Conservation (phyloP, 768 basidiomycete genomes). For the Pulveroboletus ravenelii region DNA sequence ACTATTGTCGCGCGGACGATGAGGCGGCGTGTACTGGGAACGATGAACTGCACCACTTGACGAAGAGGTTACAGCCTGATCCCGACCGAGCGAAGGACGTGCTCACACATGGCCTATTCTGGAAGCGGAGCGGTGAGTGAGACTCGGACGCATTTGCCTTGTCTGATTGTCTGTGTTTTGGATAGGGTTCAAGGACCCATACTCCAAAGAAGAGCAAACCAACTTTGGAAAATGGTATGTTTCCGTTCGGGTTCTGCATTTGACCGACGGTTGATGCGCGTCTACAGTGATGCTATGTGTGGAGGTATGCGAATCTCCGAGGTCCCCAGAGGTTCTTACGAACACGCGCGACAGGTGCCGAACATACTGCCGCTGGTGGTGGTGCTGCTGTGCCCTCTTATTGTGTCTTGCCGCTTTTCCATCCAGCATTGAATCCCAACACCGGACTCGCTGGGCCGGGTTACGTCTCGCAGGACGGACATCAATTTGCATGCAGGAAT, state of each 20-base stretch:
- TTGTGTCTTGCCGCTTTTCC: constrained; percentile 53
- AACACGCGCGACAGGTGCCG: constrained; percentile 36
- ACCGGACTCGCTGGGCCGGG: constrained; percentile 32
- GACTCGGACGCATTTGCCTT: neutral
- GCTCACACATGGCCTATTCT: constrained; percentile 50
- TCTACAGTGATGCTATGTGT: constrained; percentile 47
- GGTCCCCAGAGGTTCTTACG: neutral
- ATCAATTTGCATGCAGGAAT: constrained; percentile 50
- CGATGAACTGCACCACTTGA: constrained; percentile 44
- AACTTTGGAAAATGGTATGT: constrained; percentile 52
- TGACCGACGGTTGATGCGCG: neutral
- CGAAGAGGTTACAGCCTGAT: constrained; percentile 39
- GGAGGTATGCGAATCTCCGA: constrained; percentile 30
- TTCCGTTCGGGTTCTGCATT: neutral
- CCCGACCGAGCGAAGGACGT: constrained; percentile 48
- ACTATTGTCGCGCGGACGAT: constrained; percentile 45
- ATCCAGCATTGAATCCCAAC: constrained; percentile 32
- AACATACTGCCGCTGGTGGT: constrained; percentile 40
- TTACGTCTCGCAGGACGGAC: constrained; percentile 54
- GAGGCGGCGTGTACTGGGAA: constrained; percentile 35
- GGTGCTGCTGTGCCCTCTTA: constrained; percentile 46
- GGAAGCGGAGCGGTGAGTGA: constrained; percentile 51
- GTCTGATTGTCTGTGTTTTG: neutral
- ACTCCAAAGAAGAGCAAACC: constrained; percentile 51
- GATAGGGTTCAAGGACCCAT: constrained; percentile 60